These are phyloP conservation scores for Penicillium ucsense DNA, from an alignment of 495 filamentous ascomycete species.

Conservation along the genomic window DNA sequence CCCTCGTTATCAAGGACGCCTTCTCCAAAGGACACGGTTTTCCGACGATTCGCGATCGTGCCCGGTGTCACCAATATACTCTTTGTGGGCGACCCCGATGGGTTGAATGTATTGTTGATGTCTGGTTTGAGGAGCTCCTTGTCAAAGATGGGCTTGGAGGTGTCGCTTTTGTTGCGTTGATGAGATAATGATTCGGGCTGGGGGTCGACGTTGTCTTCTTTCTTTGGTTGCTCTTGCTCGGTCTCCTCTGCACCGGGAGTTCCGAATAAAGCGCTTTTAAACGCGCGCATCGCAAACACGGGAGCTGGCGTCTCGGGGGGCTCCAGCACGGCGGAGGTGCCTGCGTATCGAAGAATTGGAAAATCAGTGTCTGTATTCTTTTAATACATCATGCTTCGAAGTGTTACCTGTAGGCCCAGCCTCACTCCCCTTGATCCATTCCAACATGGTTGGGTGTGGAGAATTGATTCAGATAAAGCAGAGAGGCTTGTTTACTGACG, in stretches of 20 bases:
- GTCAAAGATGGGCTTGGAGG: slow-evolving; percentile 11
- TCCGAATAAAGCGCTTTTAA: slow-evolving; percentile 86
- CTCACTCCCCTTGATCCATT: slow-evolving; percentile 43
- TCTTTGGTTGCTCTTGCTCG: slow-evolving; percentile 22
- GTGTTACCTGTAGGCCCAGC: slow-evolving; percentile 19
- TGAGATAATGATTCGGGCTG: slow-evolving; percentile 14
- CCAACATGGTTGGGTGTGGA: slow-evolving; percentile 38
- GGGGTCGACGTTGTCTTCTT: background rate
- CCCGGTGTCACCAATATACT: slow-evolving; percentile 88
- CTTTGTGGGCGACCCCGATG: slow-evolving; percentile 53
- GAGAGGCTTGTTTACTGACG: slow-evolving; percentile 13
- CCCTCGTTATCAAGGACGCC: slow-evolving; percentile 54
- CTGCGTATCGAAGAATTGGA: slow-evolving; percentile 6
- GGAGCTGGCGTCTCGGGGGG: slow-evolving; percentile 87
- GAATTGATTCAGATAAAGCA: background rate
- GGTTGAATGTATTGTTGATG: slow-evolving; percentile 22
- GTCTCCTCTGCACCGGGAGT: slow-evolving; percentile 53
- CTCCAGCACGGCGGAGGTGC: slow-evolving; percentile 41
- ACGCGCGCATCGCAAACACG: slow-evolving; percentile 84
- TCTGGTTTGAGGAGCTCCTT: slow-evolving; percentile 18
- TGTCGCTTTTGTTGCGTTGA: slow-evolving; percentile 15
- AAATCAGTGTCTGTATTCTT: background rate
- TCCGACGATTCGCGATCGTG: slow-evolving; percentile 63
- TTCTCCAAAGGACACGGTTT: slow-evolving; percentile 83
- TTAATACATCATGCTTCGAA: background rate